Conservation (phyloP, 495 filamentous ascomycete genomes). For the Astrocystis sublimbata region DNA sequence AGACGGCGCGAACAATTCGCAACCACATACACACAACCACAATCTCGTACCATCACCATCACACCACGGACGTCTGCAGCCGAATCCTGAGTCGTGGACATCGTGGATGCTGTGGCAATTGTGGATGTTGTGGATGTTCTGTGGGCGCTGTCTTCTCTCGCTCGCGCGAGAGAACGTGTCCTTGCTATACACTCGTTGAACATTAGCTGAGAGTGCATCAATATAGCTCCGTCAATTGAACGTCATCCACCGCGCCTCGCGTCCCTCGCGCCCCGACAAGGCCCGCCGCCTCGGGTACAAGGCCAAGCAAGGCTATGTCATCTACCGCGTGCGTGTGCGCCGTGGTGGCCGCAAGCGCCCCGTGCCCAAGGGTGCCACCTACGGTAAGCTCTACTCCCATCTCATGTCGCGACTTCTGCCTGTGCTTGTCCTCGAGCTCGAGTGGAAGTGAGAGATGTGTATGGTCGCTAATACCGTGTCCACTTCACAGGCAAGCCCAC, state of each 20-base stretch:
- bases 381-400: conserved; percentile 60
- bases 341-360: conserved; percentile 97
- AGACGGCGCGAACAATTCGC: conserved; percentile 12
- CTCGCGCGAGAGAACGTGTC: conserved; percentile 32
- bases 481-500: conserved; percentile 84
- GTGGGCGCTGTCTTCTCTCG: conserved; percentile 39
- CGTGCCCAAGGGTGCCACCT: conserved; percentile 96
- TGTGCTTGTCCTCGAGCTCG: no score
- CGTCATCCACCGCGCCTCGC: conserved; percentile 98
- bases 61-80: conserved; percentile 30
- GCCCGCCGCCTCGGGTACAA: conserved; percentile 99
- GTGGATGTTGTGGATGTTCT: conserved; percentile 29
- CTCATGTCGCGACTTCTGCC: not conserved
- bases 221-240: conserved; percentile 99
- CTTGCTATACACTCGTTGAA: conserved; percentile 99
- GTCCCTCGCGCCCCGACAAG: conserved; percentile 98
- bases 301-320: conserved; percentile 99
- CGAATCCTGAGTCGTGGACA: conserved; percentile 26
- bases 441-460: no score
- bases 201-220: conserved; percentile 98
- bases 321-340: conserved; percentile 98
- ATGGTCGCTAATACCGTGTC: conserved; percentile 23
- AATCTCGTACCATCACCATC: no score
- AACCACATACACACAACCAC: conserved; percentile 29
- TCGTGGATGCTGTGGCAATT: conserved; percentile 27